Evolutionary conservation across 2,329 filamentous ascomycete genomes (phyloP).

Genomic region (Diplodia intermedia): DNA sequence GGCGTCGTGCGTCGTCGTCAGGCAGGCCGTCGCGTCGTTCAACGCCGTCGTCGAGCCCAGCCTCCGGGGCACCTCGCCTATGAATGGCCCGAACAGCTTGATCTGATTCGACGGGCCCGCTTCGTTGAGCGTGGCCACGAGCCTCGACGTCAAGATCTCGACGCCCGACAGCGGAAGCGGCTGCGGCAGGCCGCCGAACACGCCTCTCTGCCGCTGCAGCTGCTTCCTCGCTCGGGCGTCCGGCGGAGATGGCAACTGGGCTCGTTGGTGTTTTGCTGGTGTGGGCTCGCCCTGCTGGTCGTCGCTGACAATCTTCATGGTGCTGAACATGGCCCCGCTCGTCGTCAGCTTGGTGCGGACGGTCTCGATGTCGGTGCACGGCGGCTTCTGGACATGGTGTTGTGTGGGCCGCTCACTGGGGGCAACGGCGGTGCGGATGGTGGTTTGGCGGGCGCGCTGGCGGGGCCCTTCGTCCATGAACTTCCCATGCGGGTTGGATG

Average conservation of each 20-base stretch:
- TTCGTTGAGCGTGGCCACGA: conserved; percentile 24
- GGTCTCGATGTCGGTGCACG: conserved; percentile 29
- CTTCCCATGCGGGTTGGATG: conserved; percentile 31
- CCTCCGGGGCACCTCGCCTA: conserved; percentile 19
- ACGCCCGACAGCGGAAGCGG: conserved; percentile 1
- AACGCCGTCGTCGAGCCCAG: conserved; percentile 22
- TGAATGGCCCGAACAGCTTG: conserved; percentile 27
- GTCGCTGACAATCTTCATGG: conserved; percentile 23
- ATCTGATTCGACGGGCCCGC: conserved; percentile 23
- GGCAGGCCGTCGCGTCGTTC: conserved; percentile 16
- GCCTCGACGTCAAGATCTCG: conserved; percentile 14
- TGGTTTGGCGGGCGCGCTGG: conserved; percentile 8
- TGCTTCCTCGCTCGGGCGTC: neutral
- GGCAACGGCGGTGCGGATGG: neutral
- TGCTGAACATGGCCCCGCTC: conserved; percentile 24
- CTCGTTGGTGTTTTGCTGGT: neutral
- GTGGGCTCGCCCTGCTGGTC: neutral
- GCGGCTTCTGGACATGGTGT: neutral
- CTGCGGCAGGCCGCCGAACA: conserved; percentile 5
- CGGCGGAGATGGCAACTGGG: neutral
- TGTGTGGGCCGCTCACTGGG: neutral
- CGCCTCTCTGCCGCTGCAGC: conserved; percentile 1
- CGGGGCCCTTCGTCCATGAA: conserved; percentile 30
- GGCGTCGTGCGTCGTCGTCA: conserved; percentile 21
- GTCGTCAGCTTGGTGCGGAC: conserved; percentile 14